Conservation (phyloP, 1,284 basidiomycete genomes). For the Crepidotus sp. region DNA sequence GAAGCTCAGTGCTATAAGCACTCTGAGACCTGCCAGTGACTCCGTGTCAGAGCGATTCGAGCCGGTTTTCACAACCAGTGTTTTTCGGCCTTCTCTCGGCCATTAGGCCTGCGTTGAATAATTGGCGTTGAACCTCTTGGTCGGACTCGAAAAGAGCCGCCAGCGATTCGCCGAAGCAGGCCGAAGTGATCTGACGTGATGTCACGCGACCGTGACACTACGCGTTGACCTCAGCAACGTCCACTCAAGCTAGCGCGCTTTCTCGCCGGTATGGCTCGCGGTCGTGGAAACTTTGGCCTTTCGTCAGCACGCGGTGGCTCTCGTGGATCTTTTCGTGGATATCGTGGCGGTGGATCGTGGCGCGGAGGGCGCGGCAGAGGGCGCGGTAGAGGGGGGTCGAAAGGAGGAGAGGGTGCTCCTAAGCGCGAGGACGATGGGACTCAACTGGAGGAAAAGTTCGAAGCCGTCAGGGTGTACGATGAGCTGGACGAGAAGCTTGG, state of each 20-base stretch:
- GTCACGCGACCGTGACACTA: constrained; percentile 2
- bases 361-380: constrained; percentile 49
- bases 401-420: constrained; percentile 36
- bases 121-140: no score
- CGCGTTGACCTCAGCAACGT: not conserved
- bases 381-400: constrained; percentile 43
- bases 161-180: not conserved
- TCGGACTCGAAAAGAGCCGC: no score
- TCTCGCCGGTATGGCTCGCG: constrained; percentile 19
- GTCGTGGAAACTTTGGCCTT: constrained; percentile 20
- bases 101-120: no score
- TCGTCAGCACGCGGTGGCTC: constrained; percentile 22
- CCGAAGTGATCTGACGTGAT: not conserved
- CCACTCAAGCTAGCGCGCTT: not conserved
- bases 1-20: no score
- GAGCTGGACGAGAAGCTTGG: constrained; percentile 93
- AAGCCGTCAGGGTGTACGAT: constrained; percentile 66
- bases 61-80: no score
- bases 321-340: constrained; percentile 35
- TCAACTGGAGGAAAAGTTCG: constrained; percentile 74
- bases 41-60: no score
- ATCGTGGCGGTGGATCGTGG: constrained; percentile 35
- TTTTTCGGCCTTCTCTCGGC: no score
- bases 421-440: constrained; percentile 83
- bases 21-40: no score